Evolutionary conservation across 2,329 filamentous ascomycete genomes (phyloP), one percentile per base, ranked within the genome.

Genomic region (Exophiala spinifera): DNA sequence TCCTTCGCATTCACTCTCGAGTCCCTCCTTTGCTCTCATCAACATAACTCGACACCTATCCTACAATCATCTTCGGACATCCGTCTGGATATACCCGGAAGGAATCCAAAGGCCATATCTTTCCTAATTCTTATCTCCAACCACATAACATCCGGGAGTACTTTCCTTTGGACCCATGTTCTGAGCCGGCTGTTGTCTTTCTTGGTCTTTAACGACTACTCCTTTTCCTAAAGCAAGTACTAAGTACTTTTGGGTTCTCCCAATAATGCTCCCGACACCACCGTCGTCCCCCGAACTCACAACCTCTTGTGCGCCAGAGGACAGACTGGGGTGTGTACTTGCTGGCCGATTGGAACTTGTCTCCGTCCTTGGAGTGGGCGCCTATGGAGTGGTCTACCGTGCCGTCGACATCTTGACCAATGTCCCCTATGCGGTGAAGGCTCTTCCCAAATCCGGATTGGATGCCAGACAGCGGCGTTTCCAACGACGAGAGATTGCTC

Each of bases 331-430:
- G 72, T 84, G 86, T 64, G 79, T 92, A 64, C 81, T 97, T 62
- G 89, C 89, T 65, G 87, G 87, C 69, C 85, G 88, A 69, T 81
- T 96, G 64, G 86, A 92, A 75, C 78, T 97, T 66, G 89, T 85
- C 61, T 83, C 85, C 59, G 89, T 97, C 65, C 81, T 97, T 59
- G 94, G 94, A 62, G 89, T 92, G 47, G 94, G 94, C 64, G 94
- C 94, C 54, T 99, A 99, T 73, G 94, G 94, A 61, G 91, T 96
- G 39, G 94, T 99, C 21, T 97, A 97, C 76, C 84, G 86, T 62
- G 91, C 91, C 66, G 79, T 88, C 74, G 91, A 94, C 75, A 83
- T 92, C 69, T 86, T 86, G 70, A 92, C 85, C 63, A 83, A 87
- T 69, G 81, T 85, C 55, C 85, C 84, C 62, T 99, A 95, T 78